phyloP scores from a whole-genome alignment of 148 eudicot genomes.

The Spergularia bocconei region DNA sequence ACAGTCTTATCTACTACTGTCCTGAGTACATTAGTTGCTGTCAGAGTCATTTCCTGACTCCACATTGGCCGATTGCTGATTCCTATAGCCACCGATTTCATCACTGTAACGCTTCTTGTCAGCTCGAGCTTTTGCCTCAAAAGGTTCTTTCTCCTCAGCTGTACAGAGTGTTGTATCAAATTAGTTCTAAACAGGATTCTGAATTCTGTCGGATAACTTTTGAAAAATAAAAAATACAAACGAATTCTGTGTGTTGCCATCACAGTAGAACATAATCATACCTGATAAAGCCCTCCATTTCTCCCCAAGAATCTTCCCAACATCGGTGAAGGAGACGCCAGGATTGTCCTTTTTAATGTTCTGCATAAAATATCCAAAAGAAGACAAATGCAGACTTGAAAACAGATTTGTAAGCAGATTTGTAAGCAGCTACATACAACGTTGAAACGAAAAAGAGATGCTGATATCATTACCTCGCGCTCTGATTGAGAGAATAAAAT shows the following conservation, averaged over 20 bases:
- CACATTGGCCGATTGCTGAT: conserved; percentile 43
- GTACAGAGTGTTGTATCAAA: conserved; percentile 19
- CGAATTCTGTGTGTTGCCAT: neutral
- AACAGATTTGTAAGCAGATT: neutral
- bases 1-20: too few relatives aligned
- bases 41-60: conserved; percentile 74
- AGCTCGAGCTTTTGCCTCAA: conserved; percentile 66
- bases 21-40: conserved; percentile 34
- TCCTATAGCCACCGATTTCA: conserved; percentile 67
- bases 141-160: conserved; percentile 92
- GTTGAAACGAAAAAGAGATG: neutral
- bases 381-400: neutral
- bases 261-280: conserved; percentile 11
- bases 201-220: neutral
- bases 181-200: neutral
- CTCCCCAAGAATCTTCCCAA: conserved; percentile 74
- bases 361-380: conserved; percentile 33
- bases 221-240: neutral
- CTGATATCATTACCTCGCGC: conserved; percentile 60
- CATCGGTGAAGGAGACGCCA: conserved; percentile 56
- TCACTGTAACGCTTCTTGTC: conserved; percentile 77
- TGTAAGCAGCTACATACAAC: neutral
- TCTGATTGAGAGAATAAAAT: conserved; percentile 74
- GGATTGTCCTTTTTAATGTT: conserved; percentile 68
- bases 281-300: conserved; percentile 85